Evolutionary conservation across 805 yeast genomes (phyloP).

Genomic region (Yamadazyma tumulicola): DNA sequence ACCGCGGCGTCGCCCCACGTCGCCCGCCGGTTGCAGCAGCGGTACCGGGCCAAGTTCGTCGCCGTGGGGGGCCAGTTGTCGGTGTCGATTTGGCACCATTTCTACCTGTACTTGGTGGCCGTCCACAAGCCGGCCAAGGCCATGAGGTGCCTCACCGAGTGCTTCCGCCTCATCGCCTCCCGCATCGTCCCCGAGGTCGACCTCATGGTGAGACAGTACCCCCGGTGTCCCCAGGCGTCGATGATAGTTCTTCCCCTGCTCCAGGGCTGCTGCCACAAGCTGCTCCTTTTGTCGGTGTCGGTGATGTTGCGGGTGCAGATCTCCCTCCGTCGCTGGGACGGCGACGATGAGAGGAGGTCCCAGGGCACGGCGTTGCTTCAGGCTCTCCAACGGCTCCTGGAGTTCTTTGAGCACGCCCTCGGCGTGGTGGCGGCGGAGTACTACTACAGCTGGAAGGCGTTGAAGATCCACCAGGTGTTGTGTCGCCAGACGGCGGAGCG

Average conservation of each 20-base stretch:
- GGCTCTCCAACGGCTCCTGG: too few species aligned
- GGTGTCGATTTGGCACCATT: slow-evolving; percentile 19
- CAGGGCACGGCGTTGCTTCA: not conserved
- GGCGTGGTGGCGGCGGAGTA: not conserved
- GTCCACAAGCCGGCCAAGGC: slow-evolving; percentile 24
- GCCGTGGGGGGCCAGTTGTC: not conserved
- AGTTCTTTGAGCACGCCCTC: not conserved
- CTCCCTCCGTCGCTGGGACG: too few species aligned
- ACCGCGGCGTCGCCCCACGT: not conserved
- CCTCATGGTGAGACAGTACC: slow-evolving; percentile 1
- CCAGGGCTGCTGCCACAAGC: not conserved
- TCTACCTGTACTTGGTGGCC: slow-evolving; percentile 38
- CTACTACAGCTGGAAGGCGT: not conserved
- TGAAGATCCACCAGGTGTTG: not conserved
- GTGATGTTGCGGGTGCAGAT: not conserved
- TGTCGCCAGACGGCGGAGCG: not conserved
- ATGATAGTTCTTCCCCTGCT: not conserved
- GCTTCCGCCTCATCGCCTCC: slow-evolving; percentile 20
- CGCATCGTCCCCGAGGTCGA: slow-evolving; percentile 13
- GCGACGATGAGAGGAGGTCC: too few species aligned
- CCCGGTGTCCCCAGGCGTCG: too few species aligned
- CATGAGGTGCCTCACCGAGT: slow-evolving; percentile 28
- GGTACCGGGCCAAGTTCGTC: not conserved
- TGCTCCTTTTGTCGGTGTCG: not conserved
- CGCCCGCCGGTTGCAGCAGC: not conserved